Base-by-base conservation (phyloP, 2,329 filamentous ascomycete species). In the Xylaria sp. region DNA sequence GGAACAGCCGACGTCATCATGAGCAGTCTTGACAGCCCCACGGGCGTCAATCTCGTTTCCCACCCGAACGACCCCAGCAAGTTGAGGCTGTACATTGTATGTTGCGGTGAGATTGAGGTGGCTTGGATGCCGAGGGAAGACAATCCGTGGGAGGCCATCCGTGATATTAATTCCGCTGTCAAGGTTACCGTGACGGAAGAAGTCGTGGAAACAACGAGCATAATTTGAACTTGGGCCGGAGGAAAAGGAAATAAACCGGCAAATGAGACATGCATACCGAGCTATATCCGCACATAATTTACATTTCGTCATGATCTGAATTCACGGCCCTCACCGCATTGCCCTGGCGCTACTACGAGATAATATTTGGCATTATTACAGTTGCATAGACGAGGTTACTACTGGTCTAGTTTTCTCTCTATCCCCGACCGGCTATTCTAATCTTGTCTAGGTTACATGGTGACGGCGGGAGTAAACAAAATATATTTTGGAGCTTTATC, bases 31-130 rank as follows among this genome's bases (percentile, higher is more conserved):
- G 73, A 78, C 49, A 73, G 69, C n/a, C 78, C 78, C 18, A 77
- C 77, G 1, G 71, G 74, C 5, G 65, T 79, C 2, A 74, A 78
- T 62, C 57, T 79, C 13, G 62, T 64, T 9, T 64, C 54, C 7
- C 20, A 36, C 7, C 66, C 68, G 18, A 54, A 71, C 39, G 46
- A 65, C 20, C 64, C 73, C 43, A 66, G 49, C 12, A 71, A 73
- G 63, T 68, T 69, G n/a, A 76, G 73, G 62, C 52, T 79, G 20
- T 77, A 74, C 31, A 67, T 78, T 15, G 72, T 78, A 3, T 79
- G 78, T 67, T 77, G 73, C 58, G 78, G 78, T 20, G 72, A 76
- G 65, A 77, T 78, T 58, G 73, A 79, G 52, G 73, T 78, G 78
- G 73, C 78, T 68, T 77, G 75, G 74, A 67, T 70, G 41, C 58